Evolutionary conservation across 306 rosid species (phyloP), one percentile per base, ranked within the genome.

Genomic region (Vigna nakashimae): DNA sequence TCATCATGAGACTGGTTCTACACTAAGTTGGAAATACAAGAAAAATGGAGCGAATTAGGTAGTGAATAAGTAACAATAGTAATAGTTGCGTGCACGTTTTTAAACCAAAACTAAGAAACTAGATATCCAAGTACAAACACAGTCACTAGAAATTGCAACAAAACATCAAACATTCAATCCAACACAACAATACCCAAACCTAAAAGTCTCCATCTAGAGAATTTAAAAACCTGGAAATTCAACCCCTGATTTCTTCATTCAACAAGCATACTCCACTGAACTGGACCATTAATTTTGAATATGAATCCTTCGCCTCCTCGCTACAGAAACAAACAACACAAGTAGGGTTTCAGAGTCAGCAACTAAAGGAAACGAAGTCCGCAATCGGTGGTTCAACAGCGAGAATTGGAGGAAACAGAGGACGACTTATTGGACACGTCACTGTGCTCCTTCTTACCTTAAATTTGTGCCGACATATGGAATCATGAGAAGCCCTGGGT

Each of bases 341-440:
- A 10, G 48, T 43, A 11, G 14, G 48, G 48, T 43, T 43, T 43
- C 14, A 13, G 11, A 43, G 48, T 43, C 15, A 43, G 48, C 55
- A 50, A 18, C 9, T 84, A 68, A 55, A 72, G 36, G 74, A 75
- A 80, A 20, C 26, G 52, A 38, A 34, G 55, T 69, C 55, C 46
- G 10, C 63, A 14, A 20, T 5, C 26, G 32, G 32, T 10, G 24
- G 38, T 67, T 90, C 92, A 91, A 82, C 92, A 92, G 90, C 88
- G 97, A 81, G 98, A 93, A 84, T 90, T 87, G 70, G 97, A 93
- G 87, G 97, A 93, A 87, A 91, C 96, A 87, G 97, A 88, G 75
- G 97, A 91, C 77, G 92, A 96, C 84, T 89, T 90, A 26, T 88
- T 87, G 12, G 89, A 89, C 45, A 88, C 77, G 84, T 92, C 96